Conservation (phyloP, 768 basidiomycete species). For the Candolleomyces efflorescens region DNA sequence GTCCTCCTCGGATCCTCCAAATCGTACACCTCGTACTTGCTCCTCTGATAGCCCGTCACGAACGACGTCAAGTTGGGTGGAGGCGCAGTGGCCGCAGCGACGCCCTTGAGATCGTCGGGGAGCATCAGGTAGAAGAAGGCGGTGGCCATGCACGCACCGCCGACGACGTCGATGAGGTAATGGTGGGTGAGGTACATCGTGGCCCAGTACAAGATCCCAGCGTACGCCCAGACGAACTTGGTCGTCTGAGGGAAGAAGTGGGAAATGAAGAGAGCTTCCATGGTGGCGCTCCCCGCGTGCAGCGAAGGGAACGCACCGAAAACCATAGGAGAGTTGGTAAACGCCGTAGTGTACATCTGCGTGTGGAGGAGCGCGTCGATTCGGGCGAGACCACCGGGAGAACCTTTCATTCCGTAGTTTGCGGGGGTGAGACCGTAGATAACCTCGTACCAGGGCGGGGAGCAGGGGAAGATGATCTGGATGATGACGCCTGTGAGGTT, state of each 20-base stretch:
- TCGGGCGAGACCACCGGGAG: slow-evolving; percentile 86
- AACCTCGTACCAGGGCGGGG: slow-evolving; percentile 97
- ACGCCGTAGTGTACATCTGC: slow-evolving; percentile 71
- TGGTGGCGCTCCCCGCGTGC: slow-evolving; percentile 86
- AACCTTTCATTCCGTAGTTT: slow-evolving; percentile 87
- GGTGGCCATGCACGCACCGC: slow-evolving; percentile 87
- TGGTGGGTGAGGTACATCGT: slow-evolving; percentile 99
- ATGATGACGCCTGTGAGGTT: slow-evolving; percentile 84
- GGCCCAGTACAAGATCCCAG: slow-evolving; percentile 88
- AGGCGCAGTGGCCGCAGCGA: slow-evolving; percentile 39
- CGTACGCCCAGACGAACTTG: slow-evolving; percentile 76
- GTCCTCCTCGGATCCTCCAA: slow-evolving; percentile 53
- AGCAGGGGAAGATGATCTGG: slow-evolving; percentile 88
- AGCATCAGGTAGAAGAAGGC: slow-evolving; percentile 86
- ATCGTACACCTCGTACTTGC: slow-evolving; percentile 78
- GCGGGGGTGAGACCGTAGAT: slow-evolving; percentile 96
- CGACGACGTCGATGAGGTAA: slow-evolving; percentile 97
- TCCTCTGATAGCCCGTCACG: slow-evolving; percentile 25
- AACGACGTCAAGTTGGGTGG: slow-evolving; percentile 37
- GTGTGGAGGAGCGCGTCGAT: slow-evolving; percentile 86
- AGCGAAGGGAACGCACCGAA: slow-evolving; percentile 97
- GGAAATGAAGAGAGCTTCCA: slow-evolving; percentile 88
- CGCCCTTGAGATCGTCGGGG: slow-evolving; percentile 70
- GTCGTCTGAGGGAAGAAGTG: slow-evolving; percentile 87
- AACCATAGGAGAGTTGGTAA: slow-evolving; percentile 85